phyloP scores from a whole-genome alignment of 2,329 filamentous ascomycete genomes.

The Aspergillus aculeatinus region DNA sequence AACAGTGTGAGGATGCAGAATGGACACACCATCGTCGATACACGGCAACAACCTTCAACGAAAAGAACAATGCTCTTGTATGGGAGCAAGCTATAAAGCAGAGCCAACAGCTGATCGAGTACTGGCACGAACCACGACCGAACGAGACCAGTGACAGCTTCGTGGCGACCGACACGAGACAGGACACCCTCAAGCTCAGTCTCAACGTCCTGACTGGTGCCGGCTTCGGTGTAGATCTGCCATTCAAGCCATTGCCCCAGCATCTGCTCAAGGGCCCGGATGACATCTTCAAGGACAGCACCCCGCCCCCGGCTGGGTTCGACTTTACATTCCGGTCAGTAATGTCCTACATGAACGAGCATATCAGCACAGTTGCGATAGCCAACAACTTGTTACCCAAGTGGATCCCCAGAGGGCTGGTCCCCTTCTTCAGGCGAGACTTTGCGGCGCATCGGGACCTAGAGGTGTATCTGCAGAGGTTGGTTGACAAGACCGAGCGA shows the following conservation, averaged over 20 bases:
- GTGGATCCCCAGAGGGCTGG: conserved; percentile 21
- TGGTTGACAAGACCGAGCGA: conserved; percentile 24
- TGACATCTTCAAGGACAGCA: conserved; percentile 24
- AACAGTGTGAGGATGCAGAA: conserved; percentile 30
- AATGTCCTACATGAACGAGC: conserved; percentile 25
- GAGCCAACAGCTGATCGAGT: conserved; percentile 31
- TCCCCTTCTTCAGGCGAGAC: conserved; percentile 33
- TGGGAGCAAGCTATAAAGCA: conserved; percentile 40
- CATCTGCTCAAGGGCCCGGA: conserved; percentile 17
- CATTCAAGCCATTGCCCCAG: conserved; percentile 17
- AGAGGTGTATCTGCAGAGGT: conserved; percentile 16
- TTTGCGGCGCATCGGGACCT: conserved; percentile 29
- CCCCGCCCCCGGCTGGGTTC: conserved; percentile 19
- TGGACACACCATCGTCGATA: conserved; percentile 49
- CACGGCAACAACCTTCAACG: conserved; percentile 46
- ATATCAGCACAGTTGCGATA: conserved; percentile 15
- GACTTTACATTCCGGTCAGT: conserved; percentile 24
- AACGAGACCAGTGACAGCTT: background rate
- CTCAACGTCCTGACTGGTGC: conserved; percentile 41
- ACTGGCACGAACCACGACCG: conserved; percentile 15
- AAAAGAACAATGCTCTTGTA: conserved; percentile 42
- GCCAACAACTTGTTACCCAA: conserved; percentile 20
- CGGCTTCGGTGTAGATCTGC: conserved; percentile 34
- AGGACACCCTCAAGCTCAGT: conserved; percentile 37
- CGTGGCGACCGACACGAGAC: conserved; percentile 21